Percentiles rank a stretch among this genome's conserved stretches.
Conservation (phyloP, 192 early-diverging fungal genomes). For the Fimicolochytrium jonesii region DNA sequence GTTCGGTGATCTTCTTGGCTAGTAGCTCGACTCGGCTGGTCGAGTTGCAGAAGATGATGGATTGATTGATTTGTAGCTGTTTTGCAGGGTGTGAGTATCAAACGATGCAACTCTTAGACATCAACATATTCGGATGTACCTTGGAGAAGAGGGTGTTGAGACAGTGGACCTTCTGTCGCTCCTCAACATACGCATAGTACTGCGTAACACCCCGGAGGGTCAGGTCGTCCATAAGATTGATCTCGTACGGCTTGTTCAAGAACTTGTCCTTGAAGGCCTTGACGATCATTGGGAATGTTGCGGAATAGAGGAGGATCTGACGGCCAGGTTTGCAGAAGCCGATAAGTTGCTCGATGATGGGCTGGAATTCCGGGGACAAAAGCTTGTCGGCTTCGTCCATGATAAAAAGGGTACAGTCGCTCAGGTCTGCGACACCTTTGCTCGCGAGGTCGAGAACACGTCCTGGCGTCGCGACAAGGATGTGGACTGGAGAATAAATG, state of each 20-base stretch:
- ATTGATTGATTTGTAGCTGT: slow-evolving; percentile 99
- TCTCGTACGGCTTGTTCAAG: slow-evolving; percentile 94
- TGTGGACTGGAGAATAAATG: slow-evolving; percentile 71
- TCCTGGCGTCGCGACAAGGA: slow-evolving; percentile 95
- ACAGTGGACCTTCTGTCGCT: slow-evolving; percentile 97
- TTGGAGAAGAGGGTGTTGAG: slow-evolving; percentile 87
- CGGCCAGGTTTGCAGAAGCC: slow-evolving; percentile 81
- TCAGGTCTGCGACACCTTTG: slow-evolving; percentile 89
- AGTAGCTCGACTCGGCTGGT: slow-evolving; percentile 97
- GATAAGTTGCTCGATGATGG: slow-evolving; percentile 96
- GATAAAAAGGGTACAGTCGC: slow-evolving; percentile 84
- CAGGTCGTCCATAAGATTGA: slow-evolving; percentile 99
- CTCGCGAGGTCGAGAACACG: slow-evolving; percentile 95
- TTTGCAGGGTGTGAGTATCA: too few relatives aligned
- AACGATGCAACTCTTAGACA: too few relatives aligned
- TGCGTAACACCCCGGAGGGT: slow-evolving; percentile 97
- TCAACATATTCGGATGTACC: slow-evolving; percentile 42
- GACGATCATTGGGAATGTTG: slow-evolving; percentile 97
- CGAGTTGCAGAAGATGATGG: slow-evolving; percentile 99
- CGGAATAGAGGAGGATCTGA: slow-evolving; percentile 95
- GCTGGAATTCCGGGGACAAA: slow-evolving; percentile 96
- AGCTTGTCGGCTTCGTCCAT: slow-evolving; percentile 99
- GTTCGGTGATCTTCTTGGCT: slow-evolving; percentile 99
- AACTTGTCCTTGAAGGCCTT: slow-evolving; percentile 98
- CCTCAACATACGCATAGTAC: slow-evolving; percentile 99